Base-by-base conservation (phyloP, 2,329 filamentous ascomycete genomes). In the Pleoardoris graminearum region DNA sequence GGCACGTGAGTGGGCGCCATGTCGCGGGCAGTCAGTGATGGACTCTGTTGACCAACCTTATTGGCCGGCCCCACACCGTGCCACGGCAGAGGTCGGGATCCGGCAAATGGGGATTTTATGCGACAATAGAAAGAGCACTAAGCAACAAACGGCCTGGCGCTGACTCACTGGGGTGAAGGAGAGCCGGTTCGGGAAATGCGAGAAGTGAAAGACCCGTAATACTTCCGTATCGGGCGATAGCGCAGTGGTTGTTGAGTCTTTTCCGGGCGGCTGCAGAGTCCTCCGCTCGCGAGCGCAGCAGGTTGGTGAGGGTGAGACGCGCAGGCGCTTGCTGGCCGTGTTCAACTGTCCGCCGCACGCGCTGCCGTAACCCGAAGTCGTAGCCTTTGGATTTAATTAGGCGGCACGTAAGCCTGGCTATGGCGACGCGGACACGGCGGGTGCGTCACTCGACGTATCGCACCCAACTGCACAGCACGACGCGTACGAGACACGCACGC, bases 1-100 rank as follows among this genome's bases (percentile, higher is more conserved):
- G 66, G 67, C 69, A 73, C 67, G 69, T 73, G 70, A 73, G 66
- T 68, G 48, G 67, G 59, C 36, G 68, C 70, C 70, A 73, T 73
- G 57, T 51, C 59, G 52, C 19, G 39, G 36, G 39, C 42, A 44
- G 21, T 14, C 42, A 44, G 21, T 14, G 51, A 45, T 48, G 33
- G 50, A 52, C 51, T 54, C 52, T 53, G 60, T 50, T 55, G 46
- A 51, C 37, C 44, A 54, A 53, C 55, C 61, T 69, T 61, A 69
- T 69, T 69, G 68, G 67, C 55, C 55, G 61, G 47, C 42, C 36
- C 43, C 38, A 32, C 41, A 17, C 25, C 23, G 53, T 59, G 54
- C 59, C 66, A 63, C 64, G 42, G 50, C 44, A 59, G 58, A 47
- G 55, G 48, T 51, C 55, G 57, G 54, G 44, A 50, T 53, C 54